A percentile compares a stretch with the other conserved stretches of the same genome.
phyloP scores from a whole-genome alignment of 129 eudicot species.

The Rutidosis leptorrhynchoides region DNA sequence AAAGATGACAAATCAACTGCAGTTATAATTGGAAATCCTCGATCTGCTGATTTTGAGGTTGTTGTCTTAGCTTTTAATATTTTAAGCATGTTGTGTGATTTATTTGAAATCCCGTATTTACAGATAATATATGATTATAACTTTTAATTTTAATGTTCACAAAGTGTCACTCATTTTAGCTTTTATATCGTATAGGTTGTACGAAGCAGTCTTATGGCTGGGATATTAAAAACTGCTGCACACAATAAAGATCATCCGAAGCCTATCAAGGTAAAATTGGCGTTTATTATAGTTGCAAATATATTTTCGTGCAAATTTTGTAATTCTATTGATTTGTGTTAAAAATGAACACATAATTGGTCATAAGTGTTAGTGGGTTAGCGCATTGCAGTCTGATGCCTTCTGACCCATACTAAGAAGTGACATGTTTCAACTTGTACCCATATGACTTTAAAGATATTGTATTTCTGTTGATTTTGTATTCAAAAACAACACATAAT shows the following conservation, averaged over 20 bases:
- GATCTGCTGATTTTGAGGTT: conserved; percentile 95
- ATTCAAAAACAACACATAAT: no score
- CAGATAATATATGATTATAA: conserved; percentile 2
- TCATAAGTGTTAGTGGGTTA: not conserved
- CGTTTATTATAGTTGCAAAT: not conserved
- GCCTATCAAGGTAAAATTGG: conserved; percentile 72
- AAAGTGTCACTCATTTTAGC: not conserved
- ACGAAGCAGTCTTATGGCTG: conserved; percentile 88
- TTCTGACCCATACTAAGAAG: not conserved
- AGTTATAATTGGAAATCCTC: conserved; percentile 86
- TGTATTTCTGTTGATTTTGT: no score
- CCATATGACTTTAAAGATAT: no score
- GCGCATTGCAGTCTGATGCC: not conserved
- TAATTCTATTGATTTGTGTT: not conserved
- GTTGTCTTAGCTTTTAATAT: not conserved
- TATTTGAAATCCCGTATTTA: no score
- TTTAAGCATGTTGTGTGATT: not conserved
- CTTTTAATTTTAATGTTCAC: not conserved
- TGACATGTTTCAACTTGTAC: not conserved
- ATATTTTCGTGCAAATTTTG: not conserved
- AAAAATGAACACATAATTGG: not conserved
- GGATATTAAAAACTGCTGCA: conserved; percentile 77
- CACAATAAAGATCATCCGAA: conserved; percentile 97
- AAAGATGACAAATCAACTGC: conserved; percentile 75
- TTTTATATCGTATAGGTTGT: conserved; percentile 48